Conservation (phyloP, 2,329 filamentous ascomycete species). For the Trichoderma sp. region DNA sequence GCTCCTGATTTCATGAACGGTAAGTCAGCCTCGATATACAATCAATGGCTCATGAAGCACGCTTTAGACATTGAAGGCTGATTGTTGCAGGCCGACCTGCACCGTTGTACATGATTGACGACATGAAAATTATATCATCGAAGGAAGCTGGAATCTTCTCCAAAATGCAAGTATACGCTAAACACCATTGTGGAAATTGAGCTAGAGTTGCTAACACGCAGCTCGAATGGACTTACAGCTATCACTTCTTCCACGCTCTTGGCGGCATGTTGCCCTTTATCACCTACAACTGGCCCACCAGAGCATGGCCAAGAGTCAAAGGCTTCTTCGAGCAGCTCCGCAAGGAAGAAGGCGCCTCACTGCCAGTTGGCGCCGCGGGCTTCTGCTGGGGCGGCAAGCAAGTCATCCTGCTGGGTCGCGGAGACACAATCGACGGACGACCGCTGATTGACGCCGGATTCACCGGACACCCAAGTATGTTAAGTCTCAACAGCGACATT, state of each 20-base stretch:
- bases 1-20: slow-evolving; percentile 56
- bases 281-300: slow-evolving; percentile 31
- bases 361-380: slow-evolving; percentile 51
- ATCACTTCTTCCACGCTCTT: slow-evolving; percentile 28
- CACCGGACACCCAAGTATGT: slow-evolving; percentile 50
- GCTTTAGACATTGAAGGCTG: not conserved
- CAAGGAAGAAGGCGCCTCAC: slow-evolving; percentile 30
- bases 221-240: slow-evolving; percentile 22
- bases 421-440: slow-evolving; percentile 31
- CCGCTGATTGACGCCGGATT: slow-evolving; percentile 52
- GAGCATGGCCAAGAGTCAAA: slow-evolving; percentile 35
- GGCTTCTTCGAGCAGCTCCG: slow-evolving; percentile 40
- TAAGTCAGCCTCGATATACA: slow-evolving; percentile 14
- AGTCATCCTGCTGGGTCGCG: slow-evolving; percentile 46
- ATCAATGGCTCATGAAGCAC: not conserved
- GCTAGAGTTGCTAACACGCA: not conserved
- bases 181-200: not conserved
- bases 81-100: slow-evolving; percentile 30
- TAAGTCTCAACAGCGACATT: slow-evolving; percentile 49
- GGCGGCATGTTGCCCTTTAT: slow-evolving; percentile 34
- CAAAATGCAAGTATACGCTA: not conserved
- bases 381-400: slow-evolving; percentile 65
- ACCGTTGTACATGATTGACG: slow-evolving; percentile 32
- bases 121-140: slow-evolving; percentile 25
- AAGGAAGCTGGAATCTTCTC: not conserved